A percentile compares a stretch with the other conserved stretches of the same genome.
Conservation (phyloP, 495 filamentous ascomycete genomes). For the Podospora australis region DNA sequence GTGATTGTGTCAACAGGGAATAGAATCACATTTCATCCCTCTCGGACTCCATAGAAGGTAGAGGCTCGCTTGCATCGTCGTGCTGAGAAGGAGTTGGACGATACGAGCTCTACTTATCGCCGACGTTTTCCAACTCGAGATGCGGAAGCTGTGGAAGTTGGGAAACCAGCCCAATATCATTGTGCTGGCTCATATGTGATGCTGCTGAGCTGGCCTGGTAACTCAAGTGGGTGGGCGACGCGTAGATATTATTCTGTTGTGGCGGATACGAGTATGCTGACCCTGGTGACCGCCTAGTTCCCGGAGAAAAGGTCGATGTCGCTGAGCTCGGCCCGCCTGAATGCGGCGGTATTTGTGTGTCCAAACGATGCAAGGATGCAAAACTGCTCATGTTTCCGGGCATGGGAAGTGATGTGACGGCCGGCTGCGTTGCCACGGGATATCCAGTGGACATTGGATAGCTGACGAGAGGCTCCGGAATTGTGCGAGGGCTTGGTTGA, state of each 20-base stretch:
- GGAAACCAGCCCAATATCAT: background rate
- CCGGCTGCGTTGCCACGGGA: slow-evolving; percentile 6
- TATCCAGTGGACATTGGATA: slow-evolving; percentile 13
- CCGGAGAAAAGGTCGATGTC: slow-evolving; percentile 15
- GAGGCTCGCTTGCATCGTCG: too few relatives aligned
- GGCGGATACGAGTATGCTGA: slow-evolving; percentile 5
- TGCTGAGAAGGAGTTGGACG: too few relatives aligned
- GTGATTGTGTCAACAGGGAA: too few relatives aligned
- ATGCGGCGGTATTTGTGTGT: slow-evolving; percentile 7
- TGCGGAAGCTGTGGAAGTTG: too few relatives aligned
- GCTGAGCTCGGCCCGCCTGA: slow-evolving; percentile 7
- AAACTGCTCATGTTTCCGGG: slow-evolving; percentile 4
- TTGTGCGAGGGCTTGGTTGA: slow-evolving; percentile 20
- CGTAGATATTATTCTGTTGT: background rate
- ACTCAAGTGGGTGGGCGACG: background rate
- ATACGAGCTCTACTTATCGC: too few relatives aligned
- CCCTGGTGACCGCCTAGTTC: slow-evolving; percentile 3
- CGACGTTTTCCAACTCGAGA: too few relatives aligned
- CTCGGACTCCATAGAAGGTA: too few relatives aligned
- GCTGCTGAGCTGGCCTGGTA: background rate
- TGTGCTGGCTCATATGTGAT: background rate
- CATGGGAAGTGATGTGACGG: slow-evolving; percentile 12
- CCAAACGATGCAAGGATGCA: slow-evolving; percentile 7
- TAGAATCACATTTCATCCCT: too few relatives aligned
- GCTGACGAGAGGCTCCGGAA: slow-evolving; percentile 14